Base-by-base conservation (phyloP, 805 yeast genomes). In the Candida patagonica region DNA sequence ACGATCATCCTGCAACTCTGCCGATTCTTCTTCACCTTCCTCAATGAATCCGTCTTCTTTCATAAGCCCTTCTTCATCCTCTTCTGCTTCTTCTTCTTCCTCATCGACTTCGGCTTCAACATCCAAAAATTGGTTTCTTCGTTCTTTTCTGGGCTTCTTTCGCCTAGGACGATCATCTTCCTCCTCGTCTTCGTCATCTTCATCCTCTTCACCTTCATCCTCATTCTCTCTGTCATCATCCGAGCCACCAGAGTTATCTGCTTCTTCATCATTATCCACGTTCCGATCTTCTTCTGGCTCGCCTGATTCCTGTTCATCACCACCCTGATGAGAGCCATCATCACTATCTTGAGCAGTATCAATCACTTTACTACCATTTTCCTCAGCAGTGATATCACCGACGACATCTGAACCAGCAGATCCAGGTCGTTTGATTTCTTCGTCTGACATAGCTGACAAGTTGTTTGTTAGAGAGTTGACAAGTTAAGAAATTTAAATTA, bases 101-200 rank as follows among this genome's bases (percentile, higher is more conserved):
- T 89, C 97, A 60, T 89, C 95, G 42, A 92, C 98, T 61, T 89
- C 97, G 44, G 96, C 98, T 68, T 92, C 97, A 40, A 92, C 94
- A 83, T 92, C 98, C 63, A 92, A 71, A 61, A 87, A 92, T 68
- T 82, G 88, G 61, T 89, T 89, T 44, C 83, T 70, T 35, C 53
- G 63, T 59, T 57, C 70, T 59, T 60, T 66, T 60, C 57, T 65
- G 49, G 54, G 67, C 58, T 50, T 52, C 38, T 62, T 59, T 30
- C 60, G 44, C 8, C 57, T 48, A 35, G 24, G 47, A 87, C 96
- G 29, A 39, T 89, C 96, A 49, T 86, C 96, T 45, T 85, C 96
- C 44, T 84, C 88, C 85, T 96, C 53, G 19, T 35, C 45, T 26
- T 39, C 50, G 5, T 45, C 44, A 8, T 39, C 43, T 95, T 50